These are phyloP conservation scores for Diddensiella caesifluorescens DNA, from an alignment of 805 yeast species.

Conservation along the genomic window DNA sequence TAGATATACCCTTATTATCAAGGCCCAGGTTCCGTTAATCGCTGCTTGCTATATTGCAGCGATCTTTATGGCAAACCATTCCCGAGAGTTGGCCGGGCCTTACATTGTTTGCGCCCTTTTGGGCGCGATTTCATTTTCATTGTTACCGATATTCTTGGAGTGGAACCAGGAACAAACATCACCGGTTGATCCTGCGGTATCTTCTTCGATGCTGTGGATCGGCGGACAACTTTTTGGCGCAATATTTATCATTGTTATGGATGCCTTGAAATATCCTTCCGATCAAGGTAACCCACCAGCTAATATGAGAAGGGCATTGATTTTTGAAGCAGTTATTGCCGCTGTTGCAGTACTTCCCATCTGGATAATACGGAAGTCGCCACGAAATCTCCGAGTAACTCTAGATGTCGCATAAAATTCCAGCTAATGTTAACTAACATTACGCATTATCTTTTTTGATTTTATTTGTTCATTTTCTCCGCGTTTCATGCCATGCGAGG, in stretches of 20 bases:
- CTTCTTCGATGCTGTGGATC: conserved; percentile 30
- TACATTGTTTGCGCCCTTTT: conserved; percentile 28
- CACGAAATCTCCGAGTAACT: conserved; percentile 15
- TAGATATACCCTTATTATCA: conserved; percentile 20
- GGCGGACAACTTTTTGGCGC: conserved; percentile 33
- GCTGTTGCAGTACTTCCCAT: conserved; percentile 26
- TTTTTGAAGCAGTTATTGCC: conserved; percentile 32
- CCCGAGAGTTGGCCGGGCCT: conserved; percentile 29
- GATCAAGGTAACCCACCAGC: conserved; percentile 29
- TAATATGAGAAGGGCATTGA: conserved; percentile 31
- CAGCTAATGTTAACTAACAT: no score
- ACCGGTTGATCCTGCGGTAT: conserved; percentile 31
- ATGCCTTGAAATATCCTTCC: conserved; percentile 26
- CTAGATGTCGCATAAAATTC: no score
- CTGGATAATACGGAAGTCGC: conserved; percentile 15
- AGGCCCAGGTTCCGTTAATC: conserved; percentile 27
- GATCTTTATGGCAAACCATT: conserved; percentile 28
- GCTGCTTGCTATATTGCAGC: conserved; percentile 29
- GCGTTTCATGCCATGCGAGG: background rate
- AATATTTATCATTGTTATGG: conserved; percentile 30
- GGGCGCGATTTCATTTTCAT: conserved; percentile 30
- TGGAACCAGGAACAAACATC: conserved; percentile 32
- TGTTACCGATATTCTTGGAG: conserved; percentile 30
- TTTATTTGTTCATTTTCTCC: no score
- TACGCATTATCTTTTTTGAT: no score